phyloP scores from a whole-genome alignment of 192 early-diverging fungal genomes.

The Entophlyctis luteolus region DNA sequence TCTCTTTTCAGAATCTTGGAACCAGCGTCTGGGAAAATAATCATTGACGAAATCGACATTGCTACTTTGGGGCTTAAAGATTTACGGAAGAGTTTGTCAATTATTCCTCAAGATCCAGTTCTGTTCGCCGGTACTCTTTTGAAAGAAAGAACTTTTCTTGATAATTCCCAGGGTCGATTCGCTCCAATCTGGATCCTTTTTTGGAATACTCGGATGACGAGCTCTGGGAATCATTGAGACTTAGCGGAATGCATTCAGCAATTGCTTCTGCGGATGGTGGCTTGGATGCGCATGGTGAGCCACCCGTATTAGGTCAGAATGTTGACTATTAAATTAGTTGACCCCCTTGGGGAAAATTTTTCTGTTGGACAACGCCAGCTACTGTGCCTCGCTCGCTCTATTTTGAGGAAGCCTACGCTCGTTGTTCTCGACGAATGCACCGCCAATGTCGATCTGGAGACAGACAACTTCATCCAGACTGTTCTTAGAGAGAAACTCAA shows the following conservation, averaged over 20 bases:
- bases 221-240: constrained; percentile 65
- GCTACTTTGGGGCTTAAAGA: constrained; percentile 48
- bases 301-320: neutral
- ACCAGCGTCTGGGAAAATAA: constrained; percentile 52
- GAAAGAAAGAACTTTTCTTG: neutral
- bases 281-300: neutral
- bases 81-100: constrained; percentile 51
- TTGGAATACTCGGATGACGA: constrained; percentile 55
- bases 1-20: constrained; percentile 50
- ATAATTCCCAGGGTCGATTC: constrained; percentile 4
- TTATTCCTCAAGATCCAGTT: constrained; percentile 91
- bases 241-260: constrained; percentile 54
- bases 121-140: constrained; percentile 43
- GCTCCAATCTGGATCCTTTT: constrained; percentile 70
- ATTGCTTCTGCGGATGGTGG: constrained; percentile 28
- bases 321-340: constrained; percentile 32
- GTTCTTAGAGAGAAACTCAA: neutral
- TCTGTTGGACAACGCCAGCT: constrained; percentile 69
- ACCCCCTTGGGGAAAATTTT: constrained; percentile 75
- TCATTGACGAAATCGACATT: constrained; percentile 76
- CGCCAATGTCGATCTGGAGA: constrained; percentile 32
- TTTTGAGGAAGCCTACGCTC: constrained; percentile 44
- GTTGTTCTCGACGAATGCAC: constrained; percentile 53
- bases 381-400: constrained; percentile 52
- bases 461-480: constrained; percentile 11